Evolutionary conservation across 345 rosid species (phyloP).

Genomic region (Gossypium australe): DNA sequence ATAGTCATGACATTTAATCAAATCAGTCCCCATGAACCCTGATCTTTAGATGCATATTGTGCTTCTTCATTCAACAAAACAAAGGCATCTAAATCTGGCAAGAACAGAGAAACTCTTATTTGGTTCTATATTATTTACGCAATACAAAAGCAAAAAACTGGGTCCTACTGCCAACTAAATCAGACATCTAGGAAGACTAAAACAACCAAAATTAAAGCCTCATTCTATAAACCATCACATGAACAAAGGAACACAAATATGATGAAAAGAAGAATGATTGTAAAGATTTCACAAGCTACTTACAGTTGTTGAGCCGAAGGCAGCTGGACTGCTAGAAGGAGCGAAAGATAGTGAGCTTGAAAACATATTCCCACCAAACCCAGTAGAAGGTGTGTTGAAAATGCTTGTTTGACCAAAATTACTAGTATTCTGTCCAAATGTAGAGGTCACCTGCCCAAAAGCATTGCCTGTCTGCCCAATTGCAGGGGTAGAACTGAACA

Average conservation of each 20-base stretch:
- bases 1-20: neutral
- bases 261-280: neutral
- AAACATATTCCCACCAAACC: conserved; percentile 39
- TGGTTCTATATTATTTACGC: neutral
- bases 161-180: neutral
- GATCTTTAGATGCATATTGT: neutral
- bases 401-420: conserved; percentile 50
- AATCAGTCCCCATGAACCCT: neutral
- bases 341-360: conserved; percentile 43
- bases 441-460: conserved; percentile 49
- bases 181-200: neutral
- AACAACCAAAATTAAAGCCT: neutral
- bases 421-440: conserved; percentile 45
- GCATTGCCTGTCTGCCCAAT: conserved; percentile 55
- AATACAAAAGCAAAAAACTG: neutral
- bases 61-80: conserved; percentile 3
- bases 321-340: conserved; percentile 37
- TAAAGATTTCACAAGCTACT: conserved; percentile 20
- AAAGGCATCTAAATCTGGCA: neutral
- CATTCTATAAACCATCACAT: neutral
- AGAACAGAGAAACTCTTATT: neutral
- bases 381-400: conserved; percentile 52
- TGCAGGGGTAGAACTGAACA: conserved; percentile 46
- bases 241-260: neutral
- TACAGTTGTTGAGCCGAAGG: conserved; percentile 53